Base-by-base conservation (phyloP, 106 monocot genomes). In the Dendrobium nobile region DNA sequence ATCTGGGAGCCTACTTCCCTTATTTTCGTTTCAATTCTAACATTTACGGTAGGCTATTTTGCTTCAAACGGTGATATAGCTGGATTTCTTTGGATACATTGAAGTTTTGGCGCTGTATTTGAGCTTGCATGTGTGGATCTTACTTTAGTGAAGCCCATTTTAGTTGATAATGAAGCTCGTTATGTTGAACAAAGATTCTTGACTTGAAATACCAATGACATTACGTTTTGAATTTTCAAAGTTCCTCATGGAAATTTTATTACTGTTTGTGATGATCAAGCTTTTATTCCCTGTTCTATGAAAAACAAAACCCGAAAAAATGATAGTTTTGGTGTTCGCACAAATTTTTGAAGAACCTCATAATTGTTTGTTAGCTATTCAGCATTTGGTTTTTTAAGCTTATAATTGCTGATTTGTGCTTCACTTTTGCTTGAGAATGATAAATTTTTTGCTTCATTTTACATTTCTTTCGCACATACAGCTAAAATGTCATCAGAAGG, bases 71-170 rank as follows among this genome's bases (percentile, higher is more conserved):
- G 2, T 33, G 13, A 9, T 65, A 11, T 24, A 47, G 79, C 11
- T 64, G 43, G 47, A 68, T 73, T 45, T 22, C 15, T 40, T 11
- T 6, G 70, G 72, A 47, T 54, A 18, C 8, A 45, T 73, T 9
- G 10, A 73, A 20, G 40, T 54, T 80, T 73, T 9, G 9, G 18
- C 40, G 42, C 0, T 7, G 2, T 13, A 31, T 80, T 67, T 40
- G n/a, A 79, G 45, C 64, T 67, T 61, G 56, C 19, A 67, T 67
- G 65, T 81, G 24, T 16, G 24, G 24, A 40, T 74, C 70, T 16
- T 19, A n/a, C 20, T 41, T 75, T 75, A 37, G 33, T 37, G 10
- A 15, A 70, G 16, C 2, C 37, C 70, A 4, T 37, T 70, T 70
- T 9, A 15, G 33, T 70, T 33, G 70, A 15, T 11, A 16, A 33